These are phyloP conservation scores for Rhizopogon vesiculosus DNA, from an alignment of 768 basidiomycete species.

Conservation along the genomic window DNA sequence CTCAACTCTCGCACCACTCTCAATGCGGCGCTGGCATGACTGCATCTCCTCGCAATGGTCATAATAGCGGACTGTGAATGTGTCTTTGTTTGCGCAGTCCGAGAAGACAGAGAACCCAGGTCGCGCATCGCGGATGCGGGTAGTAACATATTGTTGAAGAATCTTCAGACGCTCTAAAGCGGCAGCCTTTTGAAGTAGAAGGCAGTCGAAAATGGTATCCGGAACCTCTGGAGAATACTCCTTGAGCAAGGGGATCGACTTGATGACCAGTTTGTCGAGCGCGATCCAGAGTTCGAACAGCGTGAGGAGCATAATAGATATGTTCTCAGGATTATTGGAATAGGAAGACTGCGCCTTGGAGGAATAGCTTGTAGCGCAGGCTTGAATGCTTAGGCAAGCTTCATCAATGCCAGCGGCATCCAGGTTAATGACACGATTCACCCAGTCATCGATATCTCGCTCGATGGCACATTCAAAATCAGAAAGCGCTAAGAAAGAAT, in stretches of 20 bases:
- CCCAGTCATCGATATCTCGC: conserved; percentile 29
- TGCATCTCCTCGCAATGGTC: conserved; percentile 11
- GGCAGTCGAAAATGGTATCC: conserved; percentile 28
- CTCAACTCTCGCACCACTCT: conserved; percentile 15
- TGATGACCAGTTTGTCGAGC: conserved; percentile 33
- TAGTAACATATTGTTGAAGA: conserved; percentile 24
- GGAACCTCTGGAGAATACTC: conserved; percentile 45
- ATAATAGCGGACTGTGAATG: conserved; percentile 33
- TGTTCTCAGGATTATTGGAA: conserved; percentile 29
- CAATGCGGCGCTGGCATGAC: conserved; percentile 22
- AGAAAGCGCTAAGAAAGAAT: conserved; percentile 19
- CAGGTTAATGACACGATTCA: conserved; percentile 8
- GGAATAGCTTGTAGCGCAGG: conserved; percentile 22
- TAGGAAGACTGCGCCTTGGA: conserved; percentile 22
- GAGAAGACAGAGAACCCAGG: conserved; percentile 30
- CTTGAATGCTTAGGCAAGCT: conserved; percentile 23
- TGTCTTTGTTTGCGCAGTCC: conserved; percentile 4
- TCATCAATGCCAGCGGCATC: conserved; percentile 11
- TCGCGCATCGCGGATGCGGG: conserved; percentile 17
- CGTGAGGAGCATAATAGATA: conserved; percentile 38
- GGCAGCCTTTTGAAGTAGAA: conserved; percentile 33
- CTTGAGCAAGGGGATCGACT: conserved; percentile 32
- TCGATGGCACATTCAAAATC: conserved; percentile 35
- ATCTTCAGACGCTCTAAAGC: conserved; percentile 24
- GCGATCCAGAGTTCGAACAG: conserved; percentile 45